Evolutionary conservation across 2,329 filamentous ascomycete genomes (phyloP), one percentile per base, ranked within the genome.

Genomic region (Epichloe gansuensis): DNA sequence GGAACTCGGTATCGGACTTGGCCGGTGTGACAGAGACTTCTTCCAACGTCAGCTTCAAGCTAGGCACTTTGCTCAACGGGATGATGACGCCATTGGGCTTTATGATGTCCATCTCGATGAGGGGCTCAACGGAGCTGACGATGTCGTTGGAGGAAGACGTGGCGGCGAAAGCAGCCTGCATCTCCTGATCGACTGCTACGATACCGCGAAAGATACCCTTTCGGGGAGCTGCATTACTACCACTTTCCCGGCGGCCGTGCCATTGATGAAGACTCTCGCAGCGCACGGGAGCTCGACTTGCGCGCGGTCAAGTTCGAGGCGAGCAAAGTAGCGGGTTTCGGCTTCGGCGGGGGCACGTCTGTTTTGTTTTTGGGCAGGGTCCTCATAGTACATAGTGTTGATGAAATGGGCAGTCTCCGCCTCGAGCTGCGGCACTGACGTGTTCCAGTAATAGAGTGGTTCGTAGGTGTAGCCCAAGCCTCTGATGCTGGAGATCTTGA

Each of bases 161-260:
- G n/a, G 34, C 9, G 17, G 47, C 21, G 12, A 54, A 49, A 11
- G 41, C 28, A 52, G 38, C 9, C 15, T 34, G n/a, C 13, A 47
- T 48, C 12, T 45, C 21, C n/a, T 83, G 81, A 55, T 71, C 69
- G 48, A 75, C 67, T 47, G 74, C 68, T 39, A 69, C 62, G 25
- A 60, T 61, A 28, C 65, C 68, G 53, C 68, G 56, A 5, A 66
- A 46, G 31, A 56, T 62, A 47, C 68, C 69, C 52, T 55, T 2
- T 58, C 54, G 23, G 68, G 69, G 56, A 67, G 66, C 53, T 58
- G 59, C 65, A 71, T 67, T 47, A 72, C 60, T 1, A 67, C 65
- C 46, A 70, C 57, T 43, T 61, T 65, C 21, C 67, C 68, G 15
- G 65, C 65, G 13, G 57, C 56, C 51, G 64, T 59, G 31, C 61